phyloP scores from a whole-genome alignment of 306 rosid species.

The Castanospermum australe region DNA sequence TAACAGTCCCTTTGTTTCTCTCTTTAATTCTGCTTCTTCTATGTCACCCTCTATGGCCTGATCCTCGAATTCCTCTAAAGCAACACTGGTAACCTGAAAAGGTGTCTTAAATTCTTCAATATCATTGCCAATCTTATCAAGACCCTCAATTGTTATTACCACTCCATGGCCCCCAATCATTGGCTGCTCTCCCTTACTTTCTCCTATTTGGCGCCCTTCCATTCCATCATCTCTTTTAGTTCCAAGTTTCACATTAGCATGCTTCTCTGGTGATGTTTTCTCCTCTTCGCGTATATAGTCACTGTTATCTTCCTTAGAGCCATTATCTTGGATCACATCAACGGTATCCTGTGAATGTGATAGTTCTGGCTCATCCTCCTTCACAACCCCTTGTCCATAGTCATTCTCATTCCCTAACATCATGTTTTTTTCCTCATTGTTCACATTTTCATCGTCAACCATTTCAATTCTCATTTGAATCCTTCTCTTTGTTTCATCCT shows the following conservation, averaged over 20 bases:
- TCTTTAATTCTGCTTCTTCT: slow-evolving; percentile 37
- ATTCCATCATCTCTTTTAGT: slow-evolving; percentile 6
- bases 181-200: slow-evolving; percentile 9
- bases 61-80: slow-evolving; percentile 33
- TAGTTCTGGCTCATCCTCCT: not conserved
- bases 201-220: slow-evolving; percentile 11
- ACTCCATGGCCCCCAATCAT: not conserved
- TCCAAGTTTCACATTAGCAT: not conserved
- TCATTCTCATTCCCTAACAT: not conserved
- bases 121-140: slow-evolving; percentile 5
- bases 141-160: slow-evolving; percentile 27
- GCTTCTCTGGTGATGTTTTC: not conserved
- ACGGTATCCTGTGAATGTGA: not conserved
- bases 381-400: not conserved
- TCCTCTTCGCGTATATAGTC: slow-evolving; percentile 7
- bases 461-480: slow-evolving; percentile 22
- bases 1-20: slow-evolving; percentile 45
- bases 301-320: not conserved
- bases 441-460: slow-evolving; percentile 14
- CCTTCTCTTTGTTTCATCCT: slow-evolving; percentile 9
- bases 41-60: slow-evolving; percentile 31
- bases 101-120: slow-evolving; percentile 15
- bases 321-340: not conserved
- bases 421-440: not conserved
- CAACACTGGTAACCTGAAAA: slow-evolving; percentile 26